A percentile compares a stretch with the other conserved stretches of the same genome.
Evolutionary conservation across 2,329 filamentous ascomycete species (phyloP).

Genomic region (Diaporthe vaccinii): DNA sequence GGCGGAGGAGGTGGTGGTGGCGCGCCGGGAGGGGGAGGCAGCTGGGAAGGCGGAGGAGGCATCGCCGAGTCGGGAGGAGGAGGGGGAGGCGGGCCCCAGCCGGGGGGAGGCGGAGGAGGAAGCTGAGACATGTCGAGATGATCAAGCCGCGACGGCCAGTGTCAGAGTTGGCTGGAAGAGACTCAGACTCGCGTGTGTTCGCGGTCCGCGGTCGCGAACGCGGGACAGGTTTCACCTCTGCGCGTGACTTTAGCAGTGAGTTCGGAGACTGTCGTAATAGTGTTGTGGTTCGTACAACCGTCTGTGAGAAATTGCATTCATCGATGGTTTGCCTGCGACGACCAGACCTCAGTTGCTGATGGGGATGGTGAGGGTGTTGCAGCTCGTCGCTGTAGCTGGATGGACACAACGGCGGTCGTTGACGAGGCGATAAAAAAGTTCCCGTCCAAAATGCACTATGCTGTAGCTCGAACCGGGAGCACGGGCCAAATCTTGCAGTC

Average conservation of each 20-base stretch:
- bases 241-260: slow-evolving; percentile 37
- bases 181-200: slow-evolving; percentile 36
- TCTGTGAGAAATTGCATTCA: slow-evolving; percentile 19
- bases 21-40: slow-evolving; percentile 70
- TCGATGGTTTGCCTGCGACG: slow-evolving; percentile 22
- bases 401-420: slow-evolving; percentile 7
- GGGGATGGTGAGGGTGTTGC: slow-evolving; percentile 14
- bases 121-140: slow-evolving; percentile 62
- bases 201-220: slow-evolving; percentile 41
- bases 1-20: slow-evolving; percentile 82
- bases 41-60: slow-evolving; percentile 66
- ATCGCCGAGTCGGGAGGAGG: slow-evolving; percentile 68
- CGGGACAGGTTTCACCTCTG: slow-evolving; percentile 41
- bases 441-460: slow-evolving; percentile 20
- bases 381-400: slow-evolving; percentile 17
- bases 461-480: slow-evolving; percentile 24
- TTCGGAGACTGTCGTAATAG: slow-evolving; percentile 16
- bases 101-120: slow-evolving; percentile 69
- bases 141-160: slow-evolving; percentile 20
- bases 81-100: slow-evolving; percentile 65
- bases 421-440: slow-evolving; percentile 35
- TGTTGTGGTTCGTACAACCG: slow-evolving; percentile 36
- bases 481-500: background rate
- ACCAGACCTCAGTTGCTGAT: slow-evolving; percentile 26
- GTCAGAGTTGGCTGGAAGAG: slow-evolving; percentile 33